Conservation (phyloP, 1,284 basidiomycete genomes). For the Hymenochaete sp. region DNA sequence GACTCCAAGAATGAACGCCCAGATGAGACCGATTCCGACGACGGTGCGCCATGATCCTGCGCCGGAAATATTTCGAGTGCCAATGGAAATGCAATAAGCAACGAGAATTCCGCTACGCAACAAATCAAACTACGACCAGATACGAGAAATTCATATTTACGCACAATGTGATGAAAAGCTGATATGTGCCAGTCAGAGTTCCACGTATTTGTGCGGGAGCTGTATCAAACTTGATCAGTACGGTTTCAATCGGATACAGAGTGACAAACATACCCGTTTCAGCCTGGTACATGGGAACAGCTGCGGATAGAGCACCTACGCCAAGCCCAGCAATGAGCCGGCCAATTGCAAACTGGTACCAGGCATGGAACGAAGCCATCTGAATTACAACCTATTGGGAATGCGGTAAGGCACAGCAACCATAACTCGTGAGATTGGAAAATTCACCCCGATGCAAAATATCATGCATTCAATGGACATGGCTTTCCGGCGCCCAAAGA, state of each 20-base stretch:
- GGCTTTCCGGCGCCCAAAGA: conserved; percentile 59
- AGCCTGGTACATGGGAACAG: conserved; percentile 74
- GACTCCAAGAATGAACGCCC: conserved; percentile 54
- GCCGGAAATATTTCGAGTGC: conserved; percentile 38
- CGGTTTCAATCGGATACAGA: background rate
- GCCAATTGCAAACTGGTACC: conserved; percentile 64
- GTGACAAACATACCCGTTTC: conserved; percentile 37
- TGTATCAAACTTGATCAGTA: background rate
- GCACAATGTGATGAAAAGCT: conserved; percentile 71
- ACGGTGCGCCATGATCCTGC: conserved; percentile 59
- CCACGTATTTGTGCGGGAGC: conserved; percentile 74
- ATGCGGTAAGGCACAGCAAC: no score
- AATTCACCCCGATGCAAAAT: conserved; percentile 65
- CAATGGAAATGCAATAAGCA: conserved; percentile 54
- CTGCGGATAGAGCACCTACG: conserved; percentile 66
- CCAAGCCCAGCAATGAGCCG: conserved; percentile 60
- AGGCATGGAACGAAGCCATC: conserved; percentile 38
- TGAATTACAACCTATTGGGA: conserved; percentile 65
- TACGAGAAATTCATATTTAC: no score
- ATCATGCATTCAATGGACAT: conserved; percentile 62
- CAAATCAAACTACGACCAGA: no score
- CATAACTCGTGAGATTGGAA: no score
- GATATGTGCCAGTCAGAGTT: conserved; percentile 62
- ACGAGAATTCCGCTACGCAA: conserved; percentile 72
- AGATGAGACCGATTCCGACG: conserved; percentile 63